Evolutionary conservation across 495 filamentous ascomycete species (phyloP).

Genomic region (Achaetomiella virescens): DNA sequence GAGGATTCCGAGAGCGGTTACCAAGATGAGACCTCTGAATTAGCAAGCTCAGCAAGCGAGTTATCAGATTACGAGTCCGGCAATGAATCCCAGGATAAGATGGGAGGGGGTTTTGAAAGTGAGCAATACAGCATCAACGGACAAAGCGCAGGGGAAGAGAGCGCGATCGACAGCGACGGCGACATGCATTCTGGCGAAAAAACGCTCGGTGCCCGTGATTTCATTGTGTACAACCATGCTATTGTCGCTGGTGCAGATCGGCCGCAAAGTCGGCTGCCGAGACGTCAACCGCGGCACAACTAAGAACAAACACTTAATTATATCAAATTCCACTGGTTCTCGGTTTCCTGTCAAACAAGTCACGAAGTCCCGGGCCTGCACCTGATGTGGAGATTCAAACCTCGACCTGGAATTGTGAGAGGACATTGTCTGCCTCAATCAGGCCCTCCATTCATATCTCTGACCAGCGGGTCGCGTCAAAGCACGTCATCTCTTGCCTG

Average conservation of each 20-base stretch:
- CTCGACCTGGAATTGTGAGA: no score
- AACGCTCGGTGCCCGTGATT: neutral
- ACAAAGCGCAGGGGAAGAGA: neutral
- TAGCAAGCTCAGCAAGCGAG: slow-evolving; percentile 2
- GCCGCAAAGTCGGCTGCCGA: neutral
- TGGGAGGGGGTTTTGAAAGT: neutral
- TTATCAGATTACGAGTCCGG: slow-evolving; percentile 1
- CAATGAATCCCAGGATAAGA: neutral
- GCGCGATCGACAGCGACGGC: neutral
- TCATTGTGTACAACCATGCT: neutral
- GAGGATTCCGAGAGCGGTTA: slow-evolving; percentile 15
- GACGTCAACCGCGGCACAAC: neutral
- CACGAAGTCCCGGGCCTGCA: no score
- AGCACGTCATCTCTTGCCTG: neutral
- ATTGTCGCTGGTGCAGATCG: no score
- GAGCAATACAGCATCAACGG: neutral
- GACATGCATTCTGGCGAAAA: neutral
- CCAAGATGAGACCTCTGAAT: slow-evolving; percentile 6
- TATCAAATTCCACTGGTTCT: neutral
- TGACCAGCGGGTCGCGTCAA: no score
- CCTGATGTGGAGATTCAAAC: no score
- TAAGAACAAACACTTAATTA: neutral
- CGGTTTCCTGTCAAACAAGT: no score
- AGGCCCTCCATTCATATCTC: no score
- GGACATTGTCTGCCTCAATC: no score